These are phyloP conservation scores for Brassica carinata DNA, from an alignment of 345 rosid genomes.

Conservation along the genomic window DNA sequence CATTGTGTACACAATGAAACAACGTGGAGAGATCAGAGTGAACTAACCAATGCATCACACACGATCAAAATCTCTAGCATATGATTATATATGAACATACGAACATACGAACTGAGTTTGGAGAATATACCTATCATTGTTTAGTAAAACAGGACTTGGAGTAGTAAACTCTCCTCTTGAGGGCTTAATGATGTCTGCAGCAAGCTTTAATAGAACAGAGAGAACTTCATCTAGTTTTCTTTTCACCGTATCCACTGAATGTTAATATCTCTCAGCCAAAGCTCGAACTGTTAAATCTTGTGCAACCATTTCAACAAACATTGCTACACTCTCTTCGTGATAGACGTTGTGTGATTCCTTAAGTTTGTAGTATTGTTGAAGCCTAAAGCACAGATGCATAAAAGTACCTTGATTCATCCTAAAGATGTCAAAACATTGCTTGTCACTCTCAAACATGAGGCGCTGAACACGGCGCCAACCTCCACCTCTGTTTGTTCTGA, in stretches of 20 bases:
- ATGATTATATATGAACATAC: too few species aligned
- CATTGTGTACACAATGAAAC: too few species aligned
- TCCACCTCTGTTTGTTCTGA: neutral
- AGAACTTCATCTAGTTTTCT: neutral
- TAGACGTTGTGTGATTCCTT: neutral
- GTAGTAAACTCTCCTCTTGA: neutral
- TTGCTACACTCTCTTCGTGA: neutral
- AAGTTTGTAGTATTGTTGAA: neutral
- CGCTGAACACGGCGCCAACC: neutral
- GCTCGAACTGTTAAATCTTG: neutral
- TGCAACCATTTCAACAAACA: neutral
- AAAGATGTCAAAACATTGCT: neutral
- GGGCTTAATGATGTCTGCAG: neutral
- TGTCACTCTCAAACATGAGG: neutral
- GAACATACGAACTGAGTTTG: too few species aligned
- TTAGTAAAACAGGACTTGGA: neutral
- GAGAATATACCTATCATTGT: neutral
- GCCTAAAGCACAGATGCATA: neutral
- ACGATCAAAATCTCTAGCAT: too few species aligned
- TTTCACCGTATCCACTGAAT: neutral
- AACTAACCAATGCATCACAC: too few species aligned
- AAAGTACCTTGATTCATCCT: neutral
- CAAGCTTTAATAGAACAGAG: neutral
- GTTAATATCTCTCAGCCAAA: neutral
- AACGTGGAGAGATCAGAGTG: too few species aligned